Evolutionary conservation across 2,329 filamentous ascomycete genomes (phyloP).

Genomic region (Aspergillus sp.): DNA sequence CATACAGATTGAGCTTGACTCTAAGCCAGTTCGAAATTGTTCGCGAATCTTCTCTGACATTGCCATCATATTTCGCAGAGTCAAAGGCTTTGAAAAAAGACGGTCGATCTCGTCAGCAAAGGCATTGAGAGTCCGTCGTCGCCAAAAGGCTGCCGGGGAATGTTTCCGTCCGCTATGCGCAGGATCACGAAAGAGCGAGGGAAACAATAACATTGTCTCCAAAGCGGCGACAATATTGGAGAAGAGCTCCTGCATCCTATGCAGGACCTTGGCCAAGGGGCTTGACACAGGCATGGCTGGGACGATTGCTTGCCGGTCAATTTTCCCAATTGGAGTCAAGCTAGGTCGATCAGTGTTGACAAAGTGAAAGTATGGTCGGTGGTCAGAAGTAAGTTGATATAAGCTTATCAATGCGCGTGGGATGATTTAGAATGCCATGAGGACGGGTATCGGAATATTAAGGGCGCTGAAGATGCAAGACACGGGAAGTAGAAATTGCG

Average conservation of each 20-base stretch:
- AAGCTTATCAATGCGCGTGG: slow-evolving; percentile 17
- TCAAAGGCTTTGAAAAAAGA: slow-evolving; percentile 38
- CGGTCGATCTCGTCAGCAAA: slow-evolving; percentile 41
- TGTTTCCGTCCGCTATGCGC: slow-evolving; percentile 32
- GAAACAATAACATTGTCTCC: slow-evolving; percentile 43
- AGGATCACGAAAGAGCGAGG: slow-evolving; percentile 37
- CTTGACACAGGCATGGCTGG: slow-evolving; percentile 30
- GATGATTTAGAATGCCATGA: slow-evolving; percentile 10
- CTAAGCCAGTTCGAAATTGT: slow-evolving; percentile 57
- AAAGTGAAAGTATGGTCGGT: slow-evolving; percentile 5
- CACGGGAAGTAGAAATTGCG: not conserved
- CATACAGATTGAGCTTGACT: slow-evolving; percentile 61
- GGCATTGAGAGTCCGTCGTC: slow-evolving; percentile 38
- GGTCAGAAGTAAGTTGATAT: slow-evolving; percentile 12
- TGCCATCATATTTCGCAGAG: slow-evolving; percentile 36
- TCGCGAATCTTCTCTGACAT: slow-evolving; percentile 48
- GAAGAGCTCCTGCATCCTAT: slow-evolving; percentile 43
- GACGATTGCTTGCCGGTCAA: not conserved
- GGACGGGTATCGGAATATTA: slow-evolving; percentile 8
- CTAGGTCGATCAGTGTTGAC: not conserved
- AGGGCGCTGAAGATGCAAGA: slow-evolving; percentile 3
- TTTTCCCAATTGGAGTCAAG: slow-evolving; percentile 5
- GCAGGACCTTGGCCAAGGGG: slow-evolving; percentile 40
- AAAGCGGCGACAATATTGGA: slow-evolving; percentile 40
- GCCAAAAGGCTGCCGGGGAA: slow-evolving; percentile 36